Percentiles rank a stretch among this genome's conserved stretches.
phyloP scores from a whole-genome alignment of 2,329 filamentous ascomycete genomes.

The Lachnellula cervina region DNA sequence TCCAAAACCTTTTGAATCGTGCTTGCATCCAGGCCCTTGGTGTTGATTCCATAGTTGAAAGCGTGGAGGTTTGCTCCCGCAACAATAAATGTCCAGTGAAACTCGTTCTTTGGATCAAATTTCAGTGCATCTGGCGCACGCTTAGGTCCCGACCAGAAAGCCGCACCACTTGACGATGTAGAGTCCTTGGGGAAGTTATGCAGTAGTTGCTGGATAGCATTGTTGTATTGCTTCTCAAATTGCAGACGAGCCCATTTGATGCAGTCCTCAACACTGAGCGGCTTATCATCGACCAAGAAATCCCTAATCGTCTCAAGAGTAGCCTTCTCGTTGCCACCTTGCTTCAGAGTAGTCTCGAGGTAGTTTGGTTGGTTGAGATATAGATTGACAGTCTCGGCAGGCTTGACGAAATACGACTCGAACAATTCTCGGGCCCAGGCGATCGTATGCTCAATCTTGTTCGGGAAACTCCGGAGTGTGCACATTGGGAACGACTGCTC shows the following conservation, averaged over 20 bases:
- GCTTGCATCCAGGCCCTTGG: constrained; percentile 64
- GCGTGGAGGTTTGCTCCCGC: constrained; percentile 89
- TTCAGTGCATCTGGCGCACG: constrained; percentile 87
- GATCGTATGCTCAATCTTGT: constrained; percentile 97
- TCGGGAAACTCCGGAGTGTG: constrained; percentile 93
- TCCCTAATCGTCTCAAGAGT: constrained; percentile 87
- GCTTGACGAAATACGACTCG: constrained; percentile 88
- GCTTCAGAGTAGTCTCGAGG: constrained; percentile 78
- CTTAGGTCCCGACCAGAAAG: constrained; percentile 98
- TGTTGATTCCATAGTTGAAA: constrained; percentile 96
- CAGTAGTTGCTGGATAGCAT: constrained; percentile 89
- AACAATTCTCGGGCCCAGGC: constrained; percentile 97
- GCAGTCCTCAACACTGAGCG: constrained; percentile 89
- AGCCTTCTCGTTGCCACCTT: constrained; percentile 91
- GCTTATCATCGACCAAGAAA: constrained; percentile 87
- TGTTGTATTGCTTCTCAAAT: constrained; percentile 96
- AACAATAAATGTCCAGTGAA: constrained; percentile 83
- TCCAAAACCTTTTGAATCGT: constrained; percentile 78
- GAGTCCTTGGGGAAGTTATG: constrained; percentile 98
- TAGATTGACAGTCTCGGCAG: constrained; percentile 88
- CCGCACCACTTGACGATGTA: constrained; percentile 77
- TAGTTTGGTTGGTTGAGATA: constrained; percentile 92
- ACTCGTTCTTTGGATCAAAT: constrained; percentile 79
- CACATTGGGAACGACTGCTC: constrained; percentile 99
- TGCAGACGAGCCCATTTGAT: constrained; percentile 90